Evolutionary conservation across 2,329 filamentous ascomycete genomes (phyloP).

Genomic region (Penicillium sp.): DNA sequence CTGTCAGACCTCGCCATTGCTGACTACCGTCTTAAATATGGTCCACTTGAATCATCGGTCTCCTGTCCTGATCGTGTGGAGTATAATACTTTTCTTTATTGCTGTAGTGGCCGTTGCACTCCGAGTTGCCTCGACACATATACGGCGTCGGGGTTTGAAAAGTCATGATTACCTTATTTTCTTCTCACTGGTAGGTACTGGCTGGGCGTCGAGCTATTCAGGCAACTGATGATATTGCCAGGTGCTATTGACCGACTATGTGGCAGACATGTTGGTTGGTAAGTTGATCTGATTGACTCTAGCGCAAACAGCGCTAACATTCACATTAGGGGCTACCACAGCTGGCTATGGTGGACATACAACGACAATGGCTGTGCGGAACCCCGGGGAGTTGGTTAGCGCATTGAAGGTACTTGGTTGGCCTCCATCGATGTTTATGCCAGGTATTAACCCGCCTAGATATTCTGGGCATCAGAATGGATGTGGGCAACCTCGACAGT

Average conservation of each 20-base stretch:
- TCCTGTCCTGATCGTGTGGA: slow-evolving; percentile 5
- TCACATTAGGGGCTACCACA: background rate
- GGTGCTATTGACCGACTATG: slow-evolving; percentile 1
- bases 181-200: slow-evolving; percentile 2
- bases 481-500: slow-evolving; percentile 13
- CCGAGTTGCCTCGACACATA: background rate
- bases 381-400: background rate
- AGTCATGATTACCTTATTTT: slow-evolving; percentile 9
- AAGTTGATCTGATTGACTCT: background rate
- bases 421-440: too few species aligned
- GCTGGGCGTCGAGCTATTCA: background rate
- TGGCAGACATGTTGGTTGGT: slow-evolving; percentile 5
- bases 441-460: background rate
- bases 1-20: background rate
- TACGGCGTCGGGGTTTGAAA: background rate
- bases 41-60: background rate
- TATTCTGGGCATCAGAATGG: slow-evolving; percentile 18
- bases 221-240: background rate
- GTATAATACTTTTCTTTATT: slow-evolving; percentile 4
- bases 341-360: slow-evolving; percentile 7
- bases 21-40: background rate
- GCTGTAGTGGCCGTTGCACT: background rate
- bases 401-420: slow-evolving; percentile 1
- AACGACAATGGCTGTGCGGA: background rate
- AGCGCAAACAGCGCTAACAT: background rate